A percentile compares a stretch with the other conserved stretches of the same genome.
phyloP scores from a whole-genome alignment of 257 asterid species.

The Pogostemon cablin region DNA sequence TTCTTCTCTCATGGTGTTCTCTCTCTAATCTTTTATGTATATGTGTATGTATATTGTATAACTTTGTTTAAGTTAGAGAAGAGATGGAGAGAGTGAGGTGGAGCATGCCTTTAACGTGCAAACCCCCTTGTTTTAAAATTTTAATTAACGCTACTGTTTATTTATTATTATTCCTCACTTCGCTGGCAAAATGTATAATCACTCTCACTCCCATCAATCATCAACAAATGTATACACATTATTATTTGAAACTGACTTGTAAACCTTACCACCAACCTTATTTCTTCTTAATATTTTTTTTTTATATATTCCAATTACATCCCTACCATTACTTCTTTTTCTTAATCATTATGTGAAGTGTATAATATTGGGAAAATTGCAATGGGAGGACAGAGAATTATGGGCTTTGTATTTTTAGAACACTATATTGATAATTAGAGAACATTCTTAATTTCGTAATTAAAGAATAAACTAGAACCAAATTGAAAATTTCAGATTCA shows the following conservation, averaged over 20 bases:
- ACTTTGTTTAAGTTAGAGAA: constrained; percentile 70
- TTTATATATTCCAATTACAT: constrained; percentile 22
- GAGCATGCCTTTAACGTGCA: constrained; percentile 78
- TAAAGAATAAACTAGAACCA: too few relatives aligned
- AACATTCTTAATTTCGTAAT: too few relatives aligned
- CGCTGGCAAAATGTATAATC: constrained; percentile 40
- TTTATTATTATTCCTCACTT: constrained; percentile 38
- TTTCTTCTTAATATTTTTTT: neutral
- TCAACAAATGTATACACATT: neutral
- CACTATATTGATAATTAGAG: too few relatives aligned
- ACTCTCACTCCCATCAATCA: constrained; percentile 5
- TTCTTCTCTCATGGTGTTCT: neutral
- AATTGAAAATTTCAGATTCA: too few relatives aligned
- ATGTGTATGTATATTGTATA: constrained; percentile 24
- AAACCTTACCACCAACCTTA: constrained; percentile 37
- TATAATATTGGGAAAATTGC: too few relatives aligned
- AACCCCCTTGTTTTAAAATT: constrained; percentile 40
- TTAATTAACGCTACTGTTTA: constrained; percentile 45
- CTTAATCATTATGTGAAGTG: too few relatives aligned
- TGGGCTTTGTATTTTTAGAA: too few relatives aligned
- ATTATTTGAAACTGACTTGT: neutral
- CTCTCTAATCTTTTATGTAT: neutral
- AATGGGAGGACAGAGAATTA: too few relatives aligned
- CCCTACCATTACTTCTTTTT: constrained; percentile 9
- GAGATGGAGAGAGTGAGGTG: constrained; percentile 70